These are phyloP conservation scores for Claviceps sp. DNA, from an alignment of 2,329 filamentous ascomycete species.

Conservation along the genomic window DNA sequence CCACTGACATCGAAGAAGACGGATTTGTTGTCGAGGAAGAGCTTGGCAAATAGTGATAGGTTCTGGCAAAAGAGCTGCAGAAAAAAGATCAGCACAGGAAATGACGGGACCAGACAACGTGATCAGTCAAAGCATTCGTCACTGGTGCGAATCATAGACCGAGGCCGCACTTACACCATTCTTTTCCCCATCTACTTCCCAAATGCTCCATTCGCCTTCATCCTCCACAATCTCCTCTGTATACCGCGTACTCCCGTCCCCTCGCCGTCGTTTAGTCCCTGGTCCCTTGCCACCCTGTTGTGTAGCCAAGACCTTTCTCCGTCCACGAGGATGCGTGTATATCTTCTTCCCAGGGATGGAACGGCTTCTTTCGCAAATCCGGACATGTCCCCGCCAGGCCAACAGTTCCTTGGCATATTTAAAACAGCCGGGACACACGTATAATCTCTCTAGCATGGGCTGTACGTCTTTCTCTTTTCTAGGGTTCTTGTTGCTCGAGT, in stretches of 20 bases:
- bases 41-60: constrained; percentile 86
- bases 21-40: constrained; percentile 96
- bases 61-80: constrained; percentile 77
- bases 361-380: constrained; percentile 38
- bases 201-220: constrained; percentile 69
- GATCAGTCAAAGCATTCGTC: too few species aligned
- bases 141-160: too few species aligned
- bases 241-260: constrained; percentile 22
- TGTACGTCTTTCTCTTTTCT: constrained; percentile 22
- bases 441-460: constrained; percentile 52
- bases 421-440: constrained; percentile 88
- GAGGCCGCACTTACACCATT: constrained; percentile 45
- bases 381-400: constrained; percentile 44
- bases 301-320: constrained; percentile 25
- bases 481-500: constrained; percentile 15
- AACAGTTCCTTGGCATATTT: constrained; percentile 63
- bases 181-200: constrained; percentile 83
- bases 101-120: not conserved
- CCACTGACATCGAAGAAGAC: constrained; percentile 94
- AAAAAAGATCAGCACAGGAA: not conserved
- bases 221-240: constrained; percentile 34
- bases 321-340: constrained; percentile 48
- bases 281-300: constrained; percentile 18
- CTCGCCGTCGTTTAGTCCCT: constrained; percentile 24
- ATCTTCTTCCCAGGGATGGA: constrained; percentile 55